These are phyloP conservation scores for Amphirosellinia nigrospora DNA, from an alignment of 495 filamentous ascomycete genomes.

Conservation along the genomic window DNA sequence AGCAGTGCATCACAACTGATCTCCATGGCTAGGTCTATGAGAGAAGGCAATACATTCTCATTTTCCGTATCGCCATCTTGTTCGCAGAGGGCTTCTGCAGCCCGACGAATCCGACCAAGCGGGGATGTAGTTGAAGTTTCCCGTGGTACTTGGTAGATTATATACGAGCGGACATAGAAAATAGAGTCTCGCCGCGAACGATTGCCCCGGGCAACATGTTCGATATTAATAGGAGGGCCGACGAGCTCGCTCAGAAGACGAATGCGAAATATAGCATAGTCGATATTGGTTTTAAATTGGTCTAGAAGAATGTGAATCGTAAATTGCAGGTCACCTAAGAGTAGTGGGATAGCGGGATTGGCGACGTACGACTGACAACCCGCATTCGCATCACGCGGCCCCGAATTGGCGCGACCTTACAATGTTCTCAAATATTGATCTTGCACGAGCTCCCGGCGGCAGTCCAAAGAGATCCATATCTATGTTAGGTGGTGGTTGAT, in stretches of 20 bases:
- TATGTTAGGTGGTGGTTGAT: no score
- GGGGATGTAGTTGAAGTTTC: not conserved
- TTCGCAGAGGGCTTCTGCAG: not conserved
- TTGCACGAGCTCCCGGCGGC: conserved; percentile 8
- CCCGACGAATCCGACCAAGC: not conserved
- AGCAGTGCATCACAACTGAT: not conserved
- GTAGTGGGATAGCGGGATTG: not conserved
- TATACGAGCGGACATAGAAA: not conserved
- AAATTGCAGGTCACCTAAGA: not conserved
- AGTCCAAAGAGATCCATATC: conserved; percentile 4
- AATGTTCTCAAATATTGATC: not conserved
- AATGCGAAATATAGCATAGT: not conserved
- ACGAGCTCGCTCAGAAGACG: not conserved
- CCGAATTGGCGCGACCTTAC: not conserved
- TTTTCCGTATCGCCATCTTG: not conserved
- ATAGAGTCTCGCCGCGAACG: not conserved
- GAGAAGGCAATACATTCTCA: not conserved
- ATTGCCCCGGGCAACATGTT: rapidly evolving
- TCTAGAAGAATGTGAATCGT: not conserved
- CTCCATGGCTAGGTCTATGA: not conserved
- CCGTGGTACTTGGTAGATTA: not conserved
- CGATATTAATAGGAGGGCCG: no score
- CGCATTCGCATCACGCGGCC: conserved; percentile 6
- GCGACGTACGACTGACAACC: conserved; percentile 3
- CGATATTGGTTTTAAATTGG: conserved; percentile 2